A percentile compares a stretch with the other conserved stretches of the same genome.
These are phyloP conservation scores for Apocynum venetum DNA, from an alignment of 257 asterid species.

Conservation along the genomic window DNA sequence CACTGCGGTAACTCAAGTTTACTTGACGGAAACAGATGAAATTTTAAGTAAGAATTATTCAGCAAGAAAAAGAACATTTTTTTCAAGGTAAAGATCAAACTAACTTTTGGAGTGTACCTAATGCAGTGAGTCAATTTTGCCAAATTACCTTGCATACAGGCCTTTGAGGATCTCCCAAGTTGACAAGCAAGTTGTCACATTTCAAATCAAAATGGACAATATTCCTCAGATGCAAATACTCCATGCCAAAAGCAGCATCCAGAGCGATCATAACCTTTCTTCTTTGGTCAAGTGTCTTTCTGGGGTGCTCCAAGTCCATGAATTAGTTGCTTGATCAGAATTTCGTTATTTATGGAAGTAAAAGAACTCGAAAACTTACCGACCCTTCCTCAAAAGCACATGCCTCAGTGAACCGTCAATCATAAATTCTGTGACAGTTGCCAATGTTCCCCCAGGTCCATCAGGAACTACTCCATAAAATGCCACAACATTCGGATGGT, in stretches of 20 bases:
- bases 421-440: slow-evolving; percentile 86
- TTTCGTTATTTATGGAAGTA: neutral
- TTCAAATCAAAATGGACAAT: slow-evolving; percentile 86
- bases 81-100: neutral
- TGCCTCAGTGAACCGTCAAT: slow-evolving; percentile 72
- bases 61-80: neutral
- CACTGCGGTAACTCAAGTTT: neutral
- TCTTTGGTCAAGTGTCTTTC: slow-evolving; percentile 64
- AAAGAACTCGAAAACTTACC: slow-evolving; percentile 38
- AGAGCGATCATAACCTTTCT: slow-evolving; percentile 66
- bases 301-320: slow-evolving; percentile 13
- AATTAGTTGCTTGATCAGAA: slow-evolving; percentile 3
- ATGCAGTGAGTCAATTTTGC: neutral
- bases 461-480: slow-evolving; percentile 90
- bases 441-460: slow-evolving; percentile 76
- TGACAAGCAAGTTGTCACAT: slow-evolving; percentile 87
- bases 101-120: neutral
- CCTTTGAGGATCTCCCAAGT: slow-evolving; percentile 81
- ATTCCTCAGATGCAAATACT: slow-evolving; percentile 66
- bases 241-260: slow-evolving; percentile 52
- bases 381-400: slow-evolving; percentile 62
- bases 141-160: slow-evolving; percentile 78
- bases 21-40: too few relatives aligned
- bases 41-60: neutral
- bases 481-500: slow-evolving; percentile 89